Conservation (phyloP, 257 asterid species). For the Schizonepeta tenuifolia region DNA sequence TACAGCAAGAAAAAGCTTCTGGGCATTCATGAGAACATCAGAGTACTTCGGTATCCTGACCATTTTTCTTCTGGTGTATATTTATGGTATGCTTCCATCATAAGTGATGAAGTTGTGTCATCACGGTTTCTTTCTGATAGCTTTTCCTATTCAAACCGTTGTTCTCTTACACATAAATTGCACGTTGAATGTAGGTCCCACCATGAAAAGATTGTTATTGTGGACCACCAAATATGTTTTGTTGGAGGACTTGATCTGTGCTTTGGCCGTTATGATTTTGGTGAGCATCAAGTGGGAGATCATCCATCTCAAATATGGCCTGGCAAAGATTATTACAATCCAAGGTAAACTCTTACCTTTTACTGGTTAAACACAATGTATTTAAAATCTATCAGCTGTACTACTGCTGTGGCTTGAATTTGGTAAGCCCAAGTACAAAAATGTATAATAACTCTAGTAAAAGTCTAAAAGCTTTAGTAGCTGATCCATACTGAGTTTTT, state of each 20-base stretch:
- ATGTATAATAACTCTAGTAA: conserved; percentile 22
- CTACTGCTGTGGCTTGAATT: conserved; percentile 11
- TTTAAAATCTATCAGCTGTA: conserved; percentile 9
- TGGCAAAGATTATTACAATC: conserved; percentile 96
- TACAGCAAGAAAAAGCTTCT: conserved; percentile 88
- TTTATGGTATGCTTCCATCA: conserved; percentile 63
- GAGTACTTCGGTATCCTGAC: conserved; percentile 94
- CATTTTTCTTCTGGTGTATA: conserved; percentile 92
- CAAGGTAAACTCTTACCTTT: conserved; percentile 56
- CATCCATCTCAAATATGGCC: conserved; percentile 83
- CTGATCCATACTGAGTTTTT: conserved; percentile 20
- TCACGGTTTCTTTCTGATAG: conserved; percentile 14
- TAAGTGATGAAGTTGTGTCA: conserved; percentile 17
- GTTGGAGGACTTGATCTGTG: conserved; percentile 95
- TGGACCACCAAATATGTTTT: conserved; percentile 90
- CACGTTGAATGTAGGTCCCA: conserved; percentile 69
- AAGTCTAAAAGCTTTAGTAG: background rate
- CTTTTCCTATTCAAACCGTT: conserved; percentile 14
- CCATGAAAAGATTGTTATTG: conserved; percentile 93
- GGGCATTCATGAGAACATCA: conserved; percentile 81
- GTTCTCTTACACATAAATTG: conserved; percentile 33
- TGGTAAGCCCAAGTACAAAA: conserved; percentile 10
- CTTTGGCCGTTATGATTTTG: conserved; percentile 91
- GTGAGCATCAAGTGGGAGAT: conserved; percentile 81
- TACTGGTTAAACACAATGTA: conserved; percentile 28